phyloP scores from a whole-genome alignment of 1,284 basidiomycete genomes.

The Nidula niveotomentosa region DNA sequence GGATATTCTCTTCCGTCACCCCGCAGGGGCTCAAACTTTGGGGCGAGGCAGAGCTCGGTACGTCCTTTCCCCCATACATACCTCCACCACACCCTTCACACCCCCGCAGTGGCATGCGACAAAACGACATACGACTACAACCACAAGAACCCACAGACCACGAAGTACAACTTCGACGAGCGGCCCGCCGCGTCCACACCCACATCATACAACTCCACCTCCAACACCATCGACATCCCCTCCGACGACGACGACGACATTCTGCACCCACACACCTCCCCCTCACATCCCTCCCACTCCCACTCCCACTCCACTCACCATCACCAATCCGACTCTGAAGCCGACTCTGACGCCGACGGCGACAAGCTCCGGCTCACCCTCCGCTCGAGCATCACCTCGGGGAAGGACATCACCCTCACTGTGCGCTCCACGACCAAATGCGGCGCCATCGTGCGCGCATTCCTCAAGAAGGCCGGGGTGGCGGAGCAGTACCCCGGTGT shows the following conservation, averaged over 20 bases:
- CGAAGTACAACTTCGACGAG: slow-evolving; percentile 11
- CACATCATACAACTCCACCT: slow-evolving; percentile 15
- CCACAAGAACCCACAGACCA: slow-evolving; percentile 32
- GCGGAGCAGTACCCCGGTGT: slow-evolving; percentile 46
- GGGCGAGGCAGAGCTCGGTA: slow-evolving; percentile 65
- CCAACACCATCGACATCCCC: slow-evolving; percentile 16
- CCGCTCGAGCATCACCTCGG: slow-evolving; percentile 48
- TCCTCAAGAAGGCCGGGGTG: slow-evolving; percentile 62
- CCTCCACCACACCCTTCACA: too few relatives aligned
- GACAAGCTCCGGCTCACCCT: slow-evolving; percentile 63
- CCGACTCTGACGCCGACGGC: slow-evolving; percentile 41
- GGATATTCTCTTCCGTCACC: slow-evolving; percentile 65
- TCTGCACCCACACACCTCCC: background rate
- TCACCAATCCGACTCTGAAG: slow-evolving; percentile 24
- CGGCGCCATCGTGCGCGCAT: slow-evolving; percentile 68
- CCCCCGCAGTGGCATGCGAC: slow-evolving; percentile 58
- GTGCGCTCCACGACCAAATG: slow-evolving; percentile 76
- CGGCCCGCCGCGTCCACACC: slow-evolving; percentile 6
- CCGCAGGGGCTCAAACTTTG: slow-evolving; percentile 66
- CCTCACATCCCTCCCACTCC: background rate
- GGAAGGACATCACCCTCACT: slow-evolving; percentile 56
- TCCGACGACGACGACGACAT: slow-evolving; percentile 15
- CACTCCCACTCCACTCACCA: slow-evolving; percentile 4
- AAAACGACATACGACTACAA: slow-evolving; percentile 60
- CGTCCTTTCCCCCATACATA: slow-evolving; percentile 16